A percentile compares a stretch with the other conserved stretches of the same genome.
Conservation (phyloP, 768 basidiomycete genomes). For the Boletus tylopilopsis region DNA sequence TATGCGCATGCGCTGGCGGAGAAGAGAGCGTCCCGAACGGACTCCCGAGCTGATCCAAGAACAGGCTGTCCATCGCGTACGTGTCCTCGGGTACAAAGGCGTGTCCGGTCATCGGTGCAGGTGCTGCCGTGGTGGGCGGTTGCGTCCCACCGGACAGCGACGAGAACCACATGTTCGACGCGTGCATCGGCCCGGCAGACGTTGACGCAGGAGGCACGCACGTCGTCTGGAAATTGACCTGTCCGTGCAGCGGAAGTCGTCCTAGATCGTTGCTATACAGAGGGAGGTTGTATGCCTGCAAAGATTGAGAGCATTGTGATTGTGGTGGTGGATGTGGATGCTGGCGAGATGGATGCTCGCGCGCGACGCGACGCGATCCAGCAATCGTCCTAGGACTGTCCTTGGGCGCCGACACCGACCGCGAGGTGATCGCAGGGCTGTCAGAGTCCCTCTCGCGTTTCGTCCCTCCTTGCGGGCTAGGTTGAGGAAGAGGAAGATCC, state of each 20-base stretch:
- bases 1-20: constrained; percentile 1
- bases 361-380: constrained; percentile 34
- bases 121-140: background rate
- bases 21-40: constrained; percentile 5
- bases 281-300: constrained; percentile 39
- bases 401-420: constrained; percentile 1
- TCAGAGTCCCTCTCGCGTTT: constrained; percentile 67
- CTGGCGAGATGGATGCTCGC: too few relatives aligned
- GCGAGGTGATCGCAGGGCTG: constrained; percentile 31
- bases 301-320: constrained; percentile 9
- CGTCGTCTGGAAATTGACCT: constrained; percentile 13
- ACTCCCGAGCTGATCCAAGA: constrained; percentile 15
- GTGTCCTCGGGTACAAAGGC: constrained; percentile 1
- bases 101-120: background rate
- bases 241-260: constrained; percentile 44
- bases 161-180: constrained; percentile 22
- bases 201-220: background rate
- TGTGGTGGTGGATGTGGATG: background rate
- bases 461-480: constrained; percentile 45
- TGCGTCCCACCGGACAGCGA: constrained; percentile 2
- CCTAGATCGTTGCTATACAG: constrained; percentile 58
- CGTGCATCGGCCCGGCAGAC: constrained; percentile 1
- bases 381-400: constrained; percentile 29
- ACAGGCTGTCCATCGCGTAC: constrained; percentile 24
- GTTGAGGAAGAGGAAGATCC: constrained; percentile 61